Evolutionary conservation across 2,329 filamentous ascomycete genomes (phyloP).

Genomic region (Camillea tinctor): DNA sequence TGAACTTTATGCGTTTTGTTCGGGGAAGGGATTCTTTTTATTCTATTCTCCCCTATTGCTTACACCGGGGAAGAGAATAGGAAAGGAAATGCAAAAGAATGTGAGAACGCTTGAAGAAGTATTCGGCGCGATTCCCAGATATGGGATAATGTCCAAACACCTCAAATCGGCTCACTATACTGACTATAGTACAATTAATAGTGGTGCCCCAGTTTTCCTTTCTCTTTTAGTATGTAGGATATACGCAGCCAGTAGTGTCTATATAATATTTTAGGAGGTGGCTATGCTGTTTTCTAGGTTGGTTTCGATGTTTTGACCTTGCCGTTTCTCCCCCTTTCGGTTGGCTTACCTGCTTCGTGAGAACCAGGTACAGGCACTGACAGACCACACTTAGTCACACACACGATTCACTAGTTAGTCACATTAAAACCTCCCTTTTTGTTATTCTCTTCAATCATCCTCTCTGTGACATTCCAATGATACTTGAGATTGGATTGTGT

Average conservation of each 20-base stretch:
- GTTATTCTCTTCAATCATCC: neutral
- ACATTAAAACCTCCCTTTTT: neutral
- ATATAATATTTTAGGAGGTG: neutral
- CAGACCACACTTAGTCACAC: neutral
- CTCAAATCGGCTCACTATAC: too few species aligned
- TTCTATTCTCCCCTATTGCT: neutral
- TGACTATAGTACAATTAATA: too few species aligned
- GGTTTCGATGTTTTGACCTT: neutral
- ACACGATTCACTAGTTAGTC: neutral
- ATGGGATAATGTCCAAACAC: slow-evolving; percentile 1
- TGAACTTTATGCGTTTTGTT: neutral
- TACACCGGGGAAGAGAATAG: slow-evolving; percentile 15
- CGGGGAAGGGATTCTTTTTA: too few species aligned
- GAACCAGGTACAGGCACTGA: neutral
- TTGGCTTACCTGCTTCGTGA: neutral
- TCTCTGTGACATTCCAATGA: too few species aligned
- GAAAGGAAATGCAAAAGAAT: slow-evolving; percentile 19
- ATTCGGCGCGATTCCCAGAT: neutral
- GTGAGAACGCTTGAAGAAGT: slow-evolving; percentile 10
- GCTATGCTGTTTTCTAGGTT: neutral
- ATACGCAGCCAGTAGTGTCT: neutral
- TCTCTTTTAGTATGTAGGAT: neutral
- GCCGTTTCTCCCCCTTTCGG: neutral
- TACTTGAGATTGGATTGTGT: neutral
- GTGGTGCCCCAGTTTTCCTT: too few species aligned